Base-by-base conservation (phyloP, 2,329 filamentous ascomycete species). In the Periglandula ipomoeae region DNA sequence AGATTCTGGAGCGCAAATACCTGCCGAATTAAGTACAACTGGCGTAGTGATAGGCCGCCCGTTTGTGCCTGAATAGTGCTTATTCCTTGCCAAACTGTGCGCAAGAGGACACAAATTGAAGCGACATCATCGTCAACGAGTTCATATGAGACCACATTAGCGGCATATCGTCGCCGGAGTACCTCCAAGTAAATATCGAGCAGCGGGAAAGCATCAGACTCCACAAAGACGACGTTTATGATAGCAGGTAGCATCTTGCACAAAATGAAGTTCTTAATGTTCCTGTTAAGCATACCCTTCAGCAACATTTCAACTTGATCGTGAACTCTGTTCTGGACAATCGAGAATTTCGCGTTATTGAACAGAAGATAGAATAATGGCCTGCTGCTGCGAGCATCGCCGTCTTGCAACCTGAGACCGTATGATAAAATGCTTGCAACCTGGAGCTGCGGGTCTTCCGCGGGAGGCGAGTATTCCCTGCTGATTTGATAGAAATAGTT, bases 291-390 rank as follows among this genome's bases (percentile, higher is more conserved):
- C 71, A 80, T 72, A n/a, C 73, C 74, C 47, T 65, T 65, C 32
- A 61, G 61, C 19, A 81, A 55, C 45, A 79, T 70, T 5, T 50
- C 55, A 24, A 67, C 61, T 55, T 80, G 74, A 5, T 72, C 67
- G 5, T 57, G 58, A n/a, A 80, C 64, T 45, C 67, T 70, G 49
- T 71, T 65, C 49, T 74, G 74, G 39, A 70, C 68, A 3, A 81
- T 59, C 0, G 76, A 74, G 46, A 74, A 63, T 57, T 79, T 79
- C 58, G 79, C 78, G 59, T 74, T 79, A 54, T 76, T 76, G 57
- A 73, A 74, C 2, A 82, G 65, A 50, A 78, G 76, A 58, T 74
- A 75, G 56, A 81, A 82, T 3, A 81, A 67, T 47, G 73, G 70
- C 17, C 72, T 68, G 5, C 62, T 61, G 4, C 71, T 72, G 26